A percentile compares a stretch with the other conserved stretches of the same genome.
Evolutionary conservation across 176 grass and related monocot genomes (phyloP).

Genomic region (Zizania latifolia): DNA sequence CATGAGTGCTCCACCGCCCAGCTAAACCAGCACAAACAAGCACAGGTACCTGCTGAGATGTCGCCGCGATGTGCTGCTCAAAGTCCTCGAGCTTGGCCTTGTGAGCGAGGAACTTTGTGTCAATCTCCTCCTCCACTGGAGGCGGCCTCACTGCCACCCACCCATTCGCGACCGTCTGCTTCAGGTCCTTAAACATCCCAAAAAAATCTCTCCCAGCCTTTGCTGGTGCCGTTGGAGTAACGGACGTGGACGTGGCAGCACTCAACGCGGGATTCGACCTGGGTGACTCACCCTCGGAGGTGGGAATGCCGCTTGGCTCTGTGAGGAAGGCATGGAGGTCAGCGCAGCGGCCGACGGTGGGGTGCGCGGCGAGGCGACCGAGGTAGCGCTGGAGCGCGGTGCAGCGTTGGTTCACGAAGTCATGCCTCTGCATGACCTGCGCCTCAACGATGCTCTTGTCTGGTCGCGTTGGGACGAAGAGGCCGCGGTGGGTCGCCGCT

Average conservation of each 20-base stretch:
- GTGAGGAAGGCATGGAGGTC: conserved; percentile 63
- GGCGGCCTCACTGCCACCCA: conserved; percentile 37
- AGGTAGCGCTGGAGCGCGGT: conserved; percentile 62
- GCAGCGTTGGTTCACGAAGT: conserved; percentile 78
- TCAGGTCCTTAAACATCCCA: conserved; percentile 84
- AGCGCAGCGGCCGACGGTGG: conserved; percentile 35
- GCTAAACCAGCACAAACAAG: conserved; percentile 10
- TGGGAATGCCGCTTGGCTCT: conserved; percentile 37
- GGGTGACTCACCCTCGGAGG: conserved; percentile 31
- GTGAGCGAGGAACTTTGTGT: conserved; percentile 56
- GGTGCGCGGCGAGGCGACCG: conserved; percentile 63
- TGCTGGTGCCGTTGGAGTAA: conserved; percentile 21
- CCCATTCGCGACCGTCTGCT: conserved; percentile 67
- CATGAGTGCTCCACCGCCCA: background rate
- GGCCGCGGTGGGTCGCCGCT: conserved; percentile 48
- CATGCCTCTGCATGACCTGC: conserved; percentile 89
- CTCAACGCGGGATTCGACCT: conserved; percentile 20
- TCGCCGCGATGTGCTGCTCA: conserved; percentile 63
- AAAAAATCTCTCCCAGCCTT: conserved; percentile 72
- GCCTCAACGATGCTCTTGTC: conserved; percentile 84
- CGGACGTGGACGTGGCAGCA: background rate
- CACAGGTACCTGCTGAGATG: conserved; percentile 62
- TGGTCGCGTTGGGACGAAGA: conserved; percentile 63
- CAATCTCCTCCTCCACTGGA: conserved; percentile 52
- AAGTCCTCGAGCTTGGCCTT: conserved; percentile 66